These are phyloP conservation scores for Sporothrix inflata DNA, from an alignment of 2,329 filamentous ascomycete species.

Conservation along the genomic window DNA sequence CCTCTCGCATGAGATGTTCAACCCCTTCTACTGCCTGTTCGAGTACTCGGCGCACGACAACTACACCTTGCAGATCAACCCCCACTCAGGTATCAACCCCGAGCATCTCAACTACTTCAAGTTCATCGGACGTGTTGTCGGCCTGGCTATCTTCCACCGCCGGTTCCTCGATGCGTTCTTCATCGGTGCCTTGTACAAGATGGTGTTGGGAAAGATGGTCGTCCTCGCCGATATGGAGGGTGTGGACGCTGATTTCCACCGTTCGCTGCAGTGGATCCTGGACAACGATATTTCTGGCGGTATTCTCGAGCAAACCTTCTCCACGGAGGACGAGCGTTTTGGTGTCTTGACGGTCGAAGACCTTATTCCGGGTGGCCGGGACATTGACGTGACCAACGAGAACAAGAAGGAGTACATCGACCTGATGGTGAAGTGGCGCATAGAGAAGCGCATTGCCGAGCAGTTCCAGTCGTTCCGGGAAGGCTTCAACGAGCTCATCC, in stretches of 20 bases:
- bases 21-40: slow-evolving; percentile 98
- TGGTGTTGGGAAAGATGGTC: slow-evolving; percentile 94
- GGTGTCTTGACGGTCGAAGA: slow-evolving; percentile 94
- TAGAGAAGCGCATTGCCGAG: slow-evolving; percentile 96
- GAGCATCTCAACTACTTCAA: slow-evolving; percentile 99
- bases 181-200: slow-evolving; percentile 98
- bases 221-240: slow-evolving; percentile 95
- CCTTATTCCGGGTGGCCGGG: slow-evolving; percentile 82
- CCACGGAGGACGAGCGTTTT: slow-evolving; percentile 95
- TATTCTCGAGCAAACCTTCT: slow-evolving; percentile 93
- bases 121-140: slow-evolving; percentile 97
- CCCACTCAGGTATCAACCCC: slow-evolving; percentile 97
- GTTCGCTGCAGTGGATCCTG: slow-evolving; percentile 95
- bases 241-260: slow-evolving; percentile 96
- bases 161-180: slow-evolving; percentile 98
- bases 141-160: slow-evolving; percentile 95
- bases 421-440: slow-evolving; percentile 98
- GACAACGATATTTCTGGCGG: slow-evolving; percentile 94
- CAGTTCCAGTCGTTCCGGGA: slow-evolving; percentile 98
- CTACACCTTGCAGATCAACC: slow-evolving; percentile 99
- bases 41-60: slow-evolving; percentile 99
- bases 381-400: slow-evolving; percentile 96
- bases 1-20: slow-evolving; percentile 99
- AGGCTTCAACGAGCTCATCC: slow-evolving; percentile 97
- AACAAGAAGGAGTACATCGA: slow-evolving; percentile 99